Evolutionary conservation across 345 rosid genomes (phyloP), one percentile per base, ranked within the genome.

Genomic region (Dimocarpus longan): DNA sequence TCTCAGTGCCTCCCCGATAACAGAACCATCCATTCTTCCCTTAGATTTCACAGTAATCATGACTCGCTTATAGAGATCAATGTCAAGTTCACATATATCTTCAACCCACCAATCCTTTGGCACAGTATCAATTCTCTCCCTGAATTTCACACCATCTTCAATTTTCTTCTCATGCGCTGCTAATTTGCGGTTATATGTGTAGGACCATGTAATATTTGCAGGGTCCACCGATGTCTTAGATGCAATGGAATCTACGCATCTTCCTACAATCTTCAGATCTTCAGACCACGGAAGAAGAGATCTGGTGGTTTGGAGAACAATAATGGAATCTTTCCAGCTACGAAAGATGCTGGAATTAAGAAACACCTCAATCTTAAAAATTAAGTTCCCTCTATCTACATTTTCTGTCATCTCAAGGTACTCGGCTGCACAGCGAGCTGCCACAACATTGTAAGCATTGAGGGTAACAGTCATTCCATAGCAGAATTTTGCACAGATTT

Each of bases 31-130:
- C 93, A 93, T 92, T 79, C 92, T 88, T 56, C 95, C 98, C 81
- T 93, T 95, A 0, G 93, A 90, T 70, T 87, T 95, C 60, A 92
- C 90, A 78, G 87, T 78, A 64, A 79, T 46, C 78, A 95, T 87
- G 22, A 93, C 92, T 79, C 85, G 83, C 84, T 93, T 89, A 75
- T 89, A 95, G 75, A 91, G 85, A 86, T 88, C 92, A 75, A 93
- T 86, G 71, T 93, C 97, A 9, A 95, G 89, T 78, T 92, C 99
- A 63, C 93, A 91, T 22, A 91, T 76, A 86, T 93, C 99, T 91
- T 95, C 99, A 3, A 92, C 95, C 99, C 99, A 95, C 99, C 98
- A 95, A 83, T 95, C 99, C 77, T 84, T 87, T 0, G 99, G 98
- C 81, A 95, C 88, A 80, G 86, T 86, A 22, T 89, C 88, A 62